Base-by-base conservation (phyloP, 2,329 filamentous ascomycete genomes). In the Epichloe gansuensis region DNA sequence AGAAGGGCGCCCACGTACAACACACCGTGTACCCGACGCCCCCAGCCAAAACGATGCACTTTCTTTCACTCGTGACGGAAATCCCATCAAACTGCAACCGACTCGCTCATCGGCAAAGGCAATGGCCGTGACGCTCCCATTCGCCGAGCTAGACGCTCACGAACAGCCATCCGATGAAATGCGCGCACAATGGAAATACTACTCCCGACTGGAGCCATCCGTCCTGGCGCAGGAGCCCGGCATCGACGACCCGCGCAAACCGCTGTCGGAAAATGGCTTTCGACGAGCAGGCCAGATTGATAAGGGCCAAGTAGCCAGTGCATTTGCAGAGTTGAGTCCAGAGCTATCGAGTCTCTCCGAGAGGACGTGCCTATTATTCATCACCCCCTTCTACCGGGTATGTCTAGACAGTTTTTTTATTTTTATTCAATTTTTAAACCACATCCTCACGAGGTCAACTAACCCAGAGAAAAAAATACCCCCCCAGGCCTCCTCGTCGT, bases 161-260 rank as follows among this genome's bases (percentile, higher is more conserved):
- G 82, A 89, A 66, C 82, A 83, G 60, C 88, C 90, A 2, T 87
- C 90, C 3, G 80, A 83, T 12, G 67, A 74, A 48, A 74, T 96
- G 58, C 82, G 83, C 56, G 71, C 77, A 46, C 71, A 82, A 51
- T 96, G 89, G 79, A 95, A 95, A 67, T 71, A 71, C 43, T 88
- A 85, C 60, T 81, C 85, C 25, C 84, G 78, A 57, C 74, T 80
- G 39, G 76, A 82, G 0, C 67, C 75, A 3, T 61, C 68, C 7
- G 72, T 73, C 1, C 66, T 86, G n/a, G 61, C 73, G 6, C 59
- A 70, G 9, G 76, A 82, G 57, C 69, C 75, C 21, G 72, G 77
- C 15, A 77, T 87, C 57, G 74, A 86, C 59, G 74, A 87, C 54
- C 71, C 71, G 2, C 66, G 65, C 0, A 59, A 60, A 7, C 61